Evolutionary conservation across 2,329 filamentous ascomycete genomes (phyloP).

Genomic region (Fusarium mangiferae): DNA sequence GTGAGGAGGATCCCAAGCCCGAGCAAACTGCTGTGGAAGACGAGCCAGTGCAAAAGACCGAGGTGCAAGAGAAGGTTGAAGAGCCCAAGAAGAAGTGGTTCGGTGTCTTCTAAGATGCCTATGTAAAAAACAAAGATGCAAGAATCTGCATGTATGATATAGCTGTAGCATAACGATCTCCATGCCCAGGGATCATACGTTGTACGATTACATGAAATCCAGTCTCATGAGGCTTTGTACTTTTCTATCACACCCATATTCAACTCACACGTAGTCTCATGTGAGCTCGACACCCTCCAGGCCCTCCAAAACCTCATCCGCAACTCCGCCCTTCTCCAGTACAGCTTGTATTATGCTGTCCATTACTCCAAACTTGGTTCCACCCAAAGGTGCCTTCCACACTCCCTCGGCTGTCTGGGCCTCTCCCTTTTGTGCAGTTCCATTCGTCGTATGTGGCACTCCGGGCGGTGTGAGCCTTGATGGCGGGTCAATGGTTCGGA

Average conservation of each 20-base stretch:
- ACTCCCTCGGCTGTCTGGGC: conserved; percentile 75
- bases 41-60: conserved; percentile 46
- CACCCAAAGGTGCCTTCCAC: conserved; percentile 87
- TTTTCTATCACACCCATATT: conserved; percentile 6
- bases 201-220: conserved; percentile 35
- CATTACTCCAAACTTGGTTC: conserved; percentile 79
- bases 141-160: conserved; percentile 33
- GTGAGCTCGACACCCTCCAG: conserved; percentile 79
- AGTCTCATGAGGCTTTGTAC: conserved; percentile 9
- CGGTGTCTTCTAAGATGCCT: conserved; percentile 74
- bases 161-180: conserved; percentile 26
- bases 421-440: conserved; percentile 52
- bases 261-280: conserved; percentile 45
- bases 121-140: conserved; percentile 12
- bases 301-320: conserved; percentile 85
- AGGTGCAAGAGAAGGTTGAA: conserved; percentile 45
- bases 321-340: conserved; percentile 80
- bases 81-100: conserved; percentile 78
- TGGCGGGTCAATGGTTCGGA: conserved; percentile 79
- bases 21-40: conserved; percentile 50
- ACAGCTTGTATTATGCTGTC: conserved; percentile 80
- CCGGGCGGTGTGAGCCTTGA: conserved; percentile 78
- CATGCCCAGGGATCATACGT: conserved; percentile 16
- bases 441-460: conserved; percentile 69
- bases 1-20: conserved; percentile 49